Conservation (phyloP, 176 grass and related monocot genomes). For the Pharus latifolius region DNA sequence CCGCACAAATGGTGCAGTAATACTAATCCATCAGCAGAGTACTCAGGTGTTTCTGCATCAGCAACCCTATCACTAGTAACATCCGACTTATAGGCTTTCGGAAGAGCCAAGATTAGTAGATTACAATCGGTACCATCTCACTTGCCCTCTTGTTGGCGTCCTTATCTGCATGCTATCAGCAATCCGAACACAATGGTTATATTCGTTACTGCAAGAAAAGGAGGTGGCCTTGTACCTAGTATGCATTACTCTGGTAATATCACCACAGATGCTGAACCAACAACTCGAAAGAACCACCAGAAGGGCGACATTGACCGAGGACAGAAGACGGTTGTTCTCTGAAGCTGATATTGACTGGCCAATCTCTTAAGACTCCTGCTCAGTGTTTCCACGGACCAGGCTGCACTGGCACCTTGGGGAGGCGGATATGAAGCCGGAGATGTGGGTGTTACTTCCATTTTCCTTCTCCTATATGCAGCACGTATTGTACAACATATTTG, state of each 20-base stretch:
- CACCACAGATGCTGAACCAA: too few relatives aligned
- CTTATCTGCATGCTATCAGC: slow-evolving; percentile 4
- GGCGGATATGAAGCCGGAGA: too few relatives aligned
- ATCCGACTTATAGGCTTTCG: slow-evolving; percentile 10
- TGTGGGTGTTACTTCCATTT: too few relatives aligned
- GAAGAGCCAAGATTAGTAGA: background rate
- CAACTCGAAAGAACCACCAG: background rate
- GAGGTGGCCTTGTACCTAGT: slow-evolving; percentile 12
- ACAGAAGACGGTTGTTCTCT: slow-evolving; percentile 32
- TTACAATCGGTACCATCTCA: background rate
- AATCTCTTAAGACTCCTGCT: background rate
- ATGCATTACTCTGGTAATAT: background rate
- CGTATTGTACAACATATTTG: too few relatives aligned
- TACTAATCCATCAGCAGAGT: slow-evolving; percentile 43
- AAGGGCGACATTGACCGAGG: slow-evolving; percentile 10
- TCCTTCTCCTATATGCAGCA: too few relatives aligned
- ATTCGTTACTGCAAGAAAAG: slow-evolving; percentile 27
- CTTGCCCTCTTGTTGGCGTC: background rate
- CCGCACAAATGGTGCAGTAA: slow-evolving; percentile 30
- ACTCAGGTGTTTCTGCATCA: slow-evolving; percentile 11
- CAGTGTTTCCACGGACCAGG: too few relatives aligned
- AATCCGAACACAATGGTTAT: slow-evolving; percentile 12
- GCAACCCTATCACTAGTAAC: slow-evolving; percentile 16
- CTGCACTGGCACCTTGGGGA: too few relatives aligned
- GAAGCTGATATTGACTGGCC: slow-evolving; percentile 18